phyloP scores from a whole-genome alignment of 1,284 basidiomycete genomes.

The Malassezia japonica region DNA sequence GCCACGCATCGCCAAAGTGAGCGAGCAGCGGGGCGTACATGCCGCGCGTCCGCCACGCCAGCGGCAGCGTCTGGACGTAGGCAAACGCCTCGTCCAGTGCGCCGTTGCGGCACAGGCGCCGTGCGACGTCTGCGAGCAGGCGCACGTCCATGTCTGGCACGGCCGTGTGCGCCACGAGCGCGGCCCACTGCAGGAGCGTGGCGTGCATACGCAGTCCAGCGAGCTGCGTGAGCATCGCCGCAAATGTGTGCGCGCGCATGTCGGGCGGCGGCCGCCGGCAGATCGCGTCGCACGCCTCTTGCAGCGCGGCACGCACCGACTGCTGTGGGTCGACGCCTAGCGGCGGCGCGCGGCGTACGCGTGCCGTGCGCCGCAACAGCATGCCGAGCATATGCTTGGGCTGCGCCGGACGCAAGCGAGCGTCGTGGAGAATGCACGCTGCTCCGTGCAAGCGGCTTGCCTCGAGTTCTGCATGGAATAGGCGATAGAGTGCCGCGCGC shows the following conservation, averaged over 20 bases:
- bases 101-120: slow-evolving; percentile 19
- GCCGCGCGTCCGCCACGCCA: slow-evolving; percentile 9
- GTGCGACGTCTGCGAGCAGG: slow-evolving; percentile 8
- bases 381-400: slow-evolving; percentile 20
- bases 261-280: background rate
- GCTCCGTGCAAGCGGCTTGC: slow-evolving; percentile 17
- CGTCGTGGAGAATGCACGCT: slow-evolving; percentile 15
- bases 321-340: background rate
- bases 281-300: slow-evolving; percentile 12
- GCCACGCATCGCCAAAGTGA: slow-evolving; percentile 15
- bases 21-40: slow-evolving; percentile 28
- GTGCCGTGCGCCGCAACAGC: slow-evolving; percentile 9
- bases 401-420: slow-evolving; percentile 24
- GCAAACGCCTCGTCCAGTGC: slow-evolving; percentile 15
- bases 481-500: slow-evolving; percentile 15
- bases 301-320: slow-evolving; percentile 11
- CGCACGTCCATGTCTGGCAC: background rate
- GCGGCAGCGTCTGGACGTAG: slow-evolving; percentile 18
- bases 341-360: no score
- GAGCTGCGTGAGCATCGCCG: slow-evolving; percentile 18
- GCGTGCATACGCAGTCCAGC: slow-evolving; percentile 17
- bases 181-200: slow-evolving; percentile 14
- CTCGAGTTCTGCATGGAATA: slow-evolving; percentile 12
- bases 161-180: slow-evolving; percentile 15
- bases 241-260: slow-evolving; percentile 3